These are phyloP conservation scores for Physcomitrellopsis africana DNA, from an alignment of 225 moss, liverwort and hornwort genomes.

Conservation along the genomic window DNA sequence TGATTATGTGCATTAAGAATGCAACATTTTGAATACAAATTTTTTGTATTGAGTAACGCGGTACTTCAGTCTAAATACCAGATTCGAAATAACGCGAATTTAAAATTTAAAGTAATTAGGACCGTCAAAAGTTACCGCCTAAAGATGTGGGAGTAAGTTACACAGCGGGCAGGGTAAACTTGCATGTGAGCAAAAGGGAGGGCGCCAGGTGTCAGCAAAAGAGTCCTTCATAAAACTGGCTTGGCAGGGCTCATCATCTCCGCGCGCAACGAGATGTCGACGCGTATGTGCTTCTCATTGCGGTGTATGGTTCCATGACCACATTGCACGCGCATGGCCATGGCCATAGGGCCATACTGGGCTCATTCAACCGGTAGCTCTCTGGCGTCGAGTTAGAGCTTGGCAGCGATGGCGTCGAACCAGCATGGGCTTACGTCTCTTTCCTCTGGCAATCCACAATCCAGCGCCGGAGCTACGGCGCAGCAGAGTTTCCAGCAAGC, in stretches of 20 bases:
- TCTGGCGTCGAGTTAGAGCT: not conserved
- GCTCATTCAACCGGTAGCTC: not conserved
- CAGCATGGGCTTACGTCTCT: not conserved
- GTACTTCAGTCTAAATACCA: too few relatives aligned
- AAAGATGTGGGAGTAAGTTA: too few relatives aligned
- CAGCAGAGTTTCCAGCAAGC: conserved; percentile 37
- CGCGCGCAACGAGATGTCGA: not conserved
- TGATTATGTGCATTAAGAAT: too few relatives aligned
- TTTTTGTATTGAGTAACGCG: too few relatives aligned
- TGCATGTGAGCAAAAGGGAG: not conserved
- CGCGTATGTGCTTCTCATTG: not conserved
- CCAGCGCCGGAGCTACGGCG: conserved; percentile 25
- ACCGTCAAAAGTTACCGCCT: too few relatives aligned
- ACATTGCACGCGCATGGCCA: not conserved
- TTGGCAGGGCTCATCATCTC: not conserved
- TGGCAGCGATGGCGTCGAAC: conserved; percentile 31
- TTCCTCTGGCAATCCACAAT: conserved; percentile 25
- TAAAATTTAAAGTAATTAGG: too few relatives aligned
- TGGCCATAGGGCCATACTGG: conserved; percentile 2
- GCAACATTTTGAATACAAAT: too few relatives aligned
- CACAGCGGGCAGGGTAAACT: too few relatives aligned
- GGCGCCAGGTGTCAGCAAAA: not conserved
- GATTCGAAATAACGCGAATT: too few relatives aligned
- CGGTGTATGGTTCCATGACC: conserved; percentile 10
- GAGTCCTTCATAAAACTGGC: not conserved